A percentile compares a stretch with the other conserved stretches of the same genome.
Evolutionary conservation across 2,329 filamentous ascomycete genomes (phyloP).

Genomic region (Fusarium buxicola): DNA sequence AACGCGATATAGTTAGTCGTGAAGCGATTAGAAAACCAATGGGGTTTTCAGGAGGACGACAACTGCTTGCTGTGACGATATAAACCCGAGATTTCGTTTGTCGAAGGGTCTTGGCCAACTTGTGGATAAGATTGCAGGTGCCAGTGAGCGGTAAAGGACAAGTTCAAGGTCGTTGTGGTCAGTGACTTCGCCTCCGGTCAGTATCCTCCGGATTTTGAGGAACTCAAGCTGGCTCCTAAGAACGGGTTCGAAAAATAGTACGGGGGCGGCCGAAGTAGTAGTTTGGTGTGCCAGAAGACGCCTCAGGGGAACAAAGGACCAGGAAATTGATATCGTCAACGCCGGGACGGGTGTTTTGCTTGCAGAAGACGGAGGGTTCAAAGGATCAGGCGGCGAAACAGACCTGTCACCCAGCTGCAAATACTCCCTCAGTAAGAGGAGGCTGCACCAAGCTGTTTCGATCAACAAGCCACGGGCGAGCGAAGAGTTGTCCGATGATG

Average conservation of each 20-base stretch:
- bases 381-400: slow-evolving; percentile 2
- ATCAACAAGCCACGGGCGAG: slow-evolving; percentile 6
- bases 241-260: slow-evolving; percentile 21
- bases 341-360: slow-evolving; percentile 7
- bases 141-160: slow-evolving; percentile 4
- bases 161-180: background rate
- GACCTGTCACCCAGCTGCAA: background rate
- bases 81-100: background rate
- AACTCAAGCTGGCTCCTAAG: slow-evolving; percentile 11
- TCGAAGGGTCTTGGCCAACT: background rate
- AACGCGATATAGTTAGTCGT: slow-evolving; percentile 4
- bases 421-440: slow-evolving; percentile 8
- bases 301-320: slow-evolving; percentile 1
- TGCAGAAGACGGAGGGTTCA: slow-evolving; percentile 9
- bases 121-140: background rate
- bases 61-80: background rate
- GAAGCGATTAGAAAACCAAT: background rate
- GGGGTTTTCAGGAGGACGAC: background rate
- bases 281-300: slow-evolving; percentile 9
- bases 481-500: background rate
- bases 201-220: slow-evolving; percentile 15
- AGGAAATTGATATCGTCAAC: slow-evolving; percentile 9
- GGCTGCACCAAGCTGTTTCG: slow-evolving; percentile 2
- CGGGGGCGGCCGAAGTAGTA: slow-evolving; percentile 9
- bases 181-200: slow-evolving; percentile 12